phyloP scores from a whole-genome alignment of 352 stramenopile species.

The Phytophthora chlamydospora region DNA sequence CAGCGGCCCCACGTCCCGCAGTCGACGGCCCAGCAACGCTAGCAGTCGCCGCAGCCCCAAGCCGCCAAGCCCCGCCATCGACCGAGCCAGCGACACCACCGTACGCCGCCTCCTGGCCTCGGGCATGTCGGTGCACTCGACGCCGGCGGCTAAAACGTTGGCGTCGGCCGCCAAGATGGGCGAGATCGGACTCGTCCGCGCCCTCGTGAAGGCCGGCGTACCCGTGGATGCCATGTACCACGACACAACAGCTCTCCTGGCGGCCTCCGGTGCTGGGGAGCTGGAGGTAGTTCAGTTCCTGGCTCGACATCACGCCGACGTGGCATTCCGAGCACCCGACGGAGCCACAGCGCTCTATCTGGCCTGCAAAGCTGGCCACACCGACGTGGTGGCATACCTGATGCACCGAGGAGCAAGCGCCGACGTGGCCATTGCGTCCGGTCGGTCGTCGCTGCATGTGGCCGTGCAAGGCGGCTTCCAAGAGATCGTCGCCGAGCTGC shows the following conservation, averaged over 20 bases:
- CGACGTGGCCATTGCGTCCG: constrained; percentile 20
- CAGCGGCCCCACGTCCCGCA: constrained; percentile 8
- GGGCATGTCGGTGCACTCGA: constrained; percentile 31
- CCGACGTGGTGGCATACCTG: constrained; percentile 22
- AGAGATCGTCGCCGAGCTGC: constrained; percentile 22
- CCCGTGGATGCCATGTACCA: constrained; percentile 41
- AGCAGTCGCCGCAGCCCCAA: constrained; percentile 8
- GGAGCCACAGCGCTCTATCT: constrained; percentile 28
- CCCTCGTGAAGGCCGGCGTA: constrained; percentile 28
- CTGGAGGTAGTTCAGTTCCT: constrained; percentile 74
- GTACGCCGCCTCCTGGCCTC: constrained; percentile 19
- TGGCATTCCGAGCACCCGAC: constrained; percentile 26
- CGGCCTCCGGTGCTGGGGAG: constrained; percentile 89
- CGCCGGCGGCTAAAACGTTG: constrained; percentile 20
- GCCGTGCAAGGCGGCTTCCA: constrained; percentile 24
- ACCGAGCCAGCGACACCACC: constrained; percentile 23
- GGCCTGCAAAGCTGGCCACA: constrained; percentile 19
- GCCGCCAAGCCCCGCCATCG: background rate
- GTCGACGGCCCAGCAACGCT: constrained; percentile 3
- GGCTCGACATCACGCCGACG: constrained; percentile 40
- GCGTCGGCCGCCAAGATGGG: constrained; percentile 24
- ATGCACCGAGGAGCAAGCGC: constrained; percentile 17
- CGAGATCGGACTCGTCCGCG: constrained; percentile 23
- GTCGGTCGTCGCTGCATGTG: constrained; percentile 24
- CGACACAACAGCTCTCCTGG: constrained; percentile 89